Evolutionary conservation across 1,284 basidiomycete species (phyloP).

Genomic region (Rhodotorula sp.): DNA sequence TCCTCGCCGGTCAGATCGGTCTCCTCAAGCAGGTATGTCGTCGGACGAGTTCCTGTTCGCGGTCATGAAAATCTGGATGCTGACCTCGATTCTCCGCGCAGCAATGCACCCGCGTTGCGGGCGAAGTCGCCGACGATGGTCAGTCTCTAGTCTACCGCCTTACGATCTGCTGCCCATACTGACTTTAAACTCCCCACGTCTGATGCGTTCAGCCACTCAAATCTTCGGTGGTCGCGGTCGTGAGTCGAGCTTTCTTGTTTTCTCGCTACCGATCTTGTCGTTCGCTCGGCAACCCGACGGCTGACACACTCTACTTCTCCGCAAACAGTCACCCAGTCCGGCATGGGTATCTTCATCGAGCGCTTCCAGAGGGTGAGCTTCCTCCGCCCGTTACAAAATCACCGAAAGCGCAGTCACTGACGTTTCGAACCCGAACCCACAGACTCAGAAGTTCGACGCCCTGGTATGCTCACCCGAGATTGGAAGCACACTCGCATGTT

Average conservation of each 20-base stretch:
- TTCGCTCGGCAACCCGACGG: background rate
- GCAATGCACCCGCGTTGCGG: conserved; percentile 32
- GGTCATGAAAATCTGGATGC: background rate
- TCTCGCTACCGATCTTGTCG: background rate
- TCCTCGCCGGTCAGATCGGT: conserved; percentile 44
- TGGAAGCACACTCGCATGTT: no score
- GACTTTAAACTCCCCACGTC: background rate
- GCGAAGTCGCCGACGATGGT: conserved; percentile 50
- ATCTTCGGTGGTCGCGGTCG: conserved; percentile 58
- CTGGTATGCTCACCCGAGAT: background rate
- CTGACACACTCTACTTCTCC: background rate
- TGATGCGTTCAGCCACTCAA: conserved; percentile 8
- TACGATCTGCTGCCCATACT: fast-evolving
- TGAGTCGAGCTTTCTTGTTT: no score
- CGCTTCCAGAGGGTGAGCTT: conserved; percentile 4
- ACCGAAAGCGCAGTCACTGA: background rate
- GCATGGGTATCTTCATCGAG: conserved; percentile 21
- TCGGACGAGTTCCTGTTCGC: background rate
- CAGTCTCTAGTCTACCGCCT: conserved; percentile 27
- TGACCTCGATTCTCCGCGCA: background rate
- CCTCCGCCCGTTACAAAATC: no score
- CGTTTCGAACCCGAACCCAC: background rate
- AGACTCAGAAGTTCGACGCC: conserved; percentile 39
- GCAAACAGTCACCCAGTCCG: conserved; percentile 6
- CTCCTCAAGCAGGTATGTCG: conserved; percentile 30